phyloP scores from a whole-genome alignment of 139 green algal genomes.

The Closterium sp. region DNA sequence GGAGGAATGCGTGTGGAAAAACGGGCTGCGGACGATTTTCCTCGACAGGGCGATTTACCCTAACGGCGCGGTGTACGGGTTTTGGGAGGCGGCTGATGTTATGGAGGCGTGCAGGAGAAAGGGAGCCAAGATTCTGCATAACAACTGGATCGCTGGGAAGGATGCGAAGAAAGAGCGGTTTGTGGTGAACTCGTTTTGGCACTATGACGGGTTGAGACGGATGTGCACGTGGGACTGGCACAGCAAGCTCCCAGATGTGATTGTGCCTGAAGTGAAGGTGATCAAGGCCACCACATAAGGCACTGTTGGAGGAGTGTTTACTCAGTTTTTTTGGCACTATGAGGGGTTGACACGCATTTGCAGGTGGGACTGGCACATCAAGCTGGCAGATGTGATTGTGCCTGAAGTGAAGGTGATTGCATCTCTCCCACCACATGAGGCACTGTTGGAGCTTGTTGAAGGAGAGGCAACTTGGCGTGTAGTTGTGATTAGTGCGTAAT shows the following conservation, averaged over 20 bases:
- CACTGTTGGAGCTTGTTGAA: no score
- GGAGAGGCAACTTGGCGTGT: no score
- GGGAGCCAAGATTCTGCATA: conserved; percentile 17
- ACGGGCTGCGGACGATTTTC: conserved; percentile 1
- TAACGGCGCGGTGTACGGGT: conserved; percentile 23
- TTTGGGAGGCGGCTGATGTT: conserved; percentile 12
- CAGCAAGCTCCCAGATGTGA: not conserved
- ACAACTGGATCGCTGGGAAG: conserved; percentile 22
- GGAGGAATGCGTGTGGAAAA: not conserved
- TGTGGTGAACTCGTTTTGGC: conserved; percentile 7
- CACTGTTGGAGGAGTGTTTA: no score
- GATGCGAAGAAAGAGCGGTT: conserved; percentile 21
- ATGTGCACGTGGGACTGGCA: conserved; percentile 19
- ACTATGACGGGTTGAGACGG: not conserved
- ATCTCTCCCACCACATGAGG: not conserved
- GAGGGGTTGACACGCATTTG: not conserved
- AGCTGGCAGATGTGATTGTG: not conserved
- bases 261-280: not conserved
- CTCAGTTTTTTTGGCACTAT: no score
- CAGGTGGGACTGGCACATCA: not conserved
- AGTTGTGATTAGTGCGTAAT: no score
- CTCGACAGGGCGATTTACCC: conserved; percentile 17
- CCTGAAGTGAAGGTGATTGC: not conserved
- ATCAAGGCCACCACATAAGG: not conserved
- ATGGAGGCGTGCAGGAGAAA: not conserved